Evolutionary conservation across 23 red algal genomes (phyloP).

Genomic region (Gracilaria caudata): DNA sequence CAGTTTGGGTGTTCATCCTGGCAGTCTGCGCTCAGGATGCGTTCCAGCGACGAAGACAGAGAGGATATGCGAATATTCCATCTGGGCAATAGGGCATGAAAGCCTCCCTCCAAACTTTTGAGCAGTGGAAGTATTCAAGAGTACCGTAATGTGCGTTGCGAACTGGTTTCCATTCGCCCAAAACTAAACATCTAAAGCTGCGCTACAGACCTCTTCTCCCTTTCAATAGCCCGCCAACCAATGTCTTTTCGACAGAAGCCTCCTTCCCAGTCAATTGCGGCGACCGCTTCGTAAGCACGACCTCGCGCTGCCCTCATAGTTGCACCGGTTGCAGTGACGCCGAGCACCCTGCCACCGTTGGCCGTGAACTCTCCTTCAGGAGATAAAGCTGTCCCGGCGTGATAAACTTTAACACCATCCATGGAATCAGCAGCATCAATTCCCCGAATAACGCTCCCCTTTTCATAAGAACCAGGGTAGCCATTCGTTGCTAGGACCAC

Average conservation of each 20-base stretch:
- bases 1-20: constrained; percentile 26
- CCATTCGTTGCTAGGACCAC: constrained; percentile 89
- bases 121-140: background rate
- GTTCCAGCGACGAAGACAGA: background rate
- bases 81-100: background rate
- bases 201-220: constrained; percentile 34
- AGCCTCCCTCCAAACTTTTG: background rate
- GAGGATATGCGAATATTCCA: constrained; percentile 8
- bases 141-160: background rate
- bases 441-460: constrained; percentile 75
- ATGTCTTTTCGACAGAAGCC: constrained; percentile 96
- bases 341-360: constrained; percentile 87
- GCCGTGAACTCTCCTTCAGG: constrained; percentile 53
- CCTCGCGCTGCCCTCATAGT: constrained; percentile 73
- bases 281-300: constrained; percentile 78
- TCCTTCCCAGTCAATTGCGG: constrained; percentile 83
- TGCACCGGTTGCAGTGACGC: constrained; percentile 78
- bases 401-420: constrained; percentile 89
- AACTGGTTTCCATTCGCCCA: background rate
- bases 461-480: constrained; percentile 88
- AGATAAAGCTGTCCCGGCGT: constrained; percentile 76
- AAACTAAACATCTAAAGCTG: background rate
- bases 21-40: constrained; percentile 11
- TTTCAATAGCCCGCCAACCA: constrained; percentile 78
- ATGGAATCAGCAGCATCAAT: constrained; percentile 72